phyloP scores from a whole-genome alignment of 768 basidiomycete genomes.

The Boletus sensibilis region DNA sequence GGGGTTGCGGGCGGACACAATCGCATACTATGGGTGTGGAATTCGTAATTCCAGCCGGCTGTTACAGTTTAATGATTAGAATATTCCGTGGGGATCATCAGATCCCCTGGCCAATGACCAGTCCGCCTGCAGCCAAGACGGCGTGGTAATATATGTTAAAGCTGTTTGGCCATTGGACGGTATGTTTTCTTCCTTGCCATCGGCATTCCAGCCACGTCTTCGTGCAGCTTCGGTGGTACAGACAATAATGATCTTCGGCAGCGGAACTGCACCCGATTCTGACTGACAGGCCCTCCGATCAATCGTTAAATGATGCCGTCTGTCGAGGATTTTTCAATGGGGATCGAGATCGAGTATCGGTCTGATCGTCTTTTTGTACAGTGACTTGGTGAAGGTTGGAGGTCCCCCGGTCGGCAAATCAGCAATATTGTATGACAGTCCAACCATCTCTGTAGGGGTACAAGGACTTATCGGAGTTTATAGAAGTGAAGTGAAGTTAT shows the following conservation, averaged over 20 bases:
- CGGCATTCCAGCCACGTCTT: not conserved
- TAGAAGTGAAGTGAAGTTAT: too few species aligned
- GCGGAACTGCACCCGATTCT: not conserved
- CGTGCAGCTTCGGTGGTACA: not conserved
- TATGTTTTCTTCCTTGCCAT: not conserved
- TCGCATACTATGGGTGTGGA: not conserved
- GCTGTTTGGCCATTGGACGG: not conserved
- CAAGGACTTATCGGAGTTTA: too few species aligned
- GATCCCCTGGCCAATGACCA: not conserved
- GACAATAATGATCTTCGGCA: not conserved
- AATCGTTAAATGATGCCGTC: slow-evolving; percentile 3
- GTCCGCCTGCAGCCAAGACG: not conserved
- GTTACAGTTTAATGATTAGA: not conserved
- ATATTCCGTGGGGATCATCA: not conserved
- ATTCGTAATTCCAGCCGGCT: not conserved
- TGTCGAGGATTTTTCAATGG: not conserved
- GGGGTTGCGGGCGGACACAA: not conserved
- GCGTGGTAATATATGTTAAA: not conserved
- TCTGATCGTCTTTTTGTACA: not conserved
- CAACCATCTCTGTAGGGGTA: too few species aligned
- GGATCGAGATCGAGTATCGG: not conserved
- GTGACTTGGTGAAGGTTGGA: not conserved
- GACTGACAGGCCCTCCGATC: not conserved
- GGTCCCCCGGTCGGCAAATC: not conserved
- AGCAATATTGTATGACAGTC: too few species aligned